Evolutionary conservation across 1,284 basidiomycete genomes (phyloP), one percentile per base, ranked within the genome.

Genomic region (Rhodotorula sp.): DNA sequence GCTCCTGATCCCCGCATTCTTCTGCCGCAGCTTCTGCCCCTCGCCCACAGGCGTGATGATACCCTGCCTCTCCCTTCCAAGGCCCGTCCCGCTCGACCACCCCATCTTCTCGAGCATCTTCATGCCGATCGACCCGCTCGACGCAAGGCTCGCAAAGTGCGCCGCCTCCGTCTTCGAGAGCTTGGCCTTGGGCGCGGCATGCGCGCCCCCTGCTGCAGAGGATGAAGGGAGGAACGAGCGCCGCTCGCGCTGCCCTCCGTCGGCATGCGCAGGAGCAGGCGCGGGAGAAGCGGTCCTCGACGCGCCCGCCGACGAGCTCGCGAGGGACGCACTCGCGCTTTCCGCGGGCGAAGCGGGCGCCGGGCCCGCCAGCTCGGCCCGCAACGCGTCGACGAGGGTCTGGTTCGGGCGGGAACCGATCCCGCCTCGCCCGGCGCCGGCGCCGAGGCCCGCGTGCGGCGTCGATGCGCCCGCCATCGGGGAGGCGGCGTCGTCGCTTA

Each of bases 101-200:
- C 95, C 94, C 89, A 94, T 93, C 83, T 94, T 96, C 54, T 88
- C 87, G n/a, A 98, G 87, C 86, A 97, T 87, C 66, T 89, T 88
- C 19, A 93, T 90, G 77, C 93, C 95, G 74, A 93, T 90, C 0
- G 89, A 85, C 34, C 87, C 86, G 41, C 69, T 58, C 32, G 70
- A 54, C 21, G 87, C 84, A 19, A 97, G 85, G 77, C 90, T 91
- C 77, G 83, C 85, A 81, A 97, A 94, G 78, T 97, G 94, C 25
- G 85, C 84, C 66, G 85, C 84, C 77, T 97, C 94, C 27, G 85
- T 77, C 3, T 86, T 82, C 13, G 86, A 87, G 34, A 97, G 85
- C 15, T 79, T 78, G 4, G 85, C 83, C 3, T 83, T 82, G 8
- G 86, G 81, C 64, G 50, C 61, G 65, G 37, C 48, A 39, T 54